Conservation (phyloP, 2,329 filamentous ascomycete genomes). For the Sarocladium strictum region DNA sequence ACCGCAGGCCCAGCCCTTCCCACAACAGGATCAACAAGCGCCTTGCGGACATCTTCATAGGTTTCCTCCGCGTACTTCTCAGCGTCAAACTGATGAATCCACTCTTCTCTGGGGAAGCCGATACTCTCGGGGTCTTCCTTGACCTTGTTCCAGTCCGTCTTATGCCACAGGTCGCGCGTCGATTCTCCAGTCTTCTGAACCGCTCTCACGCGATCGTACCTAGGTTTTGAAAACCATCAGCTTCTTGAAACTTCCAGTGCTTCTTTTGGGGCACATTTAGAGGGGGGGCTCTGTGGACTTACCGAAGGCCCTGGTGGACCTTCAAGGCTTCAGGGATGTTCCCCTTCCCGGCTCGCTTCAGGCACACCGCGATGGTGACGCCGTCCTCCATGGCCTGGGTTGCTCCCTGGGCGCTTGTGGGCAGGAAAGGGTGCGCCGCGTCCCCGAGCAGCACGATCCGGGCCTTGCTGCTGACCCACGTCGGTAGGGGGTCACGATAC, state of each 20-base stretch:
- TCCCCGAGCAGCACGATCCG: constrained; percentile 17
- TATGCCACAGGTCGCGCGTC: constrained; percentile 6
- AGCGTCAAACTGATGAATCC: constrained; percentile 7
- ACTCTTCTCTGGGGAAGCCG: constrained; percentile 4
- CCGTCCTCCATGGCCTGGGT: constrained; percentile 17
- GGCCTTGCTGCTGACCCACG: constrained; percentile 27
- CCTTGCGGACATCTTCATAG: not conserved
- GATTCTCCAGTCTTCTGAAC: constrained; percentile 7
- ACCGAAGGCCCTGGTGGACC: constrained; percentile 10
- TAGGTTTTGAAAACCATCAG: not conserved
- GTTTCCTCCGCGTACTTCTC: constrained; percentile 6
- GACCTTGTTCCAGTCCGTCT: constrained; percentile 6
- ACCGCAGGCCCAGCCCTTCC: not conserved
- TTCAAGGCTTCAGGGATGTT: constrained; percentile 4
- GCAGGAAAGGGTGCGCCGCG: constrained; percentile 16
- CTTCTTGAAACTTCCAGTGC: not conserved
- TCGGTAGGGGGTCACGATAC: constrained; percentile 42
- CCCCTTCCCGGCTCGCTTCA: constrained; percentile 11
- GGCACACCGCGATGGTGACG: constrained; percentile 14
- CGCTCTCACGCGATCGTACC: constrained; percentile 1
- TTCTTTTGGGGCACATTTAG: too few relatives aligned
- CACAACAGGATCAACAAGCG: not conserved
- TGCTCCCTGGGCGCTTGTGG: constrained; percentile 15
- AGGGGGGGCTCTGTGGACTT: too few relatives aligned
- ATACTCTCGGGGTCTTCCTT: constrained; percentile 4